Conservation (phyloP, 371 early-diverging fungal species). For the Mucor irregularis region DNA sequence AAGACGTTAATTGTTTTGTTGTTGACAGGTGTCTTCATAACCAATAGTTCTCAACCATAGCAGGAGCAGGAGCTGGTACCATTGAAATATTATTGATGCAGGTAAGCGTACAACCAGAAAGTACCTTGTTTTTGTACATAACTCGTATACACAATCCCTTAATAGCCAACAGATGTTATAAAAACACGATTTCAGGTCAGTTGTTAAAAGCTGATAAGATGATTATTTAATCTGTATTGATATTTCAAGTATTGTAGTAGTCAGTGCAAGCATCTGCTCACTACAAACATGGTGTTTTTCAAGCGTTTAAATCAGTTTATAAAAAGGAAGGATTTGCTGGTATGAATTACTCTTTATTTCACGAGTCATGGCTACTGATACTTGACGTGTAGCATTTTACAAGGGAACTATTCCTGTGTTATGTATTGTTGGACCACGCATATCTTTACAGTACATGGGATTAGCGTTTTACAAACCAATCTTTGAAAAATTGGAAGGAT, state of each 20-base stretch:
- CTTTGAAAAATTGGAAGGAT: conserved; percentile 49
- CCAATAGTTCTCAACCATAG: conserved; percentile 28
- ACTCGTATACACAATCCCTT: background rate
- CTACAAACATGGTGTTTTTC: conserved; percentile 37
- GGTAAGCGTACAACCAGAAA: conserved; percentile 8
- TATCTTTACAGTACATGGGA: conserved; percentile 52
- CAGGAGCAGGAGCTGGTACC: conserved; percentile 34
- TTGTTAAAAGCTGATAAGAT: background rate
- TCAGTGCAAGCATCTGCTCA: conserved; percentile 31
- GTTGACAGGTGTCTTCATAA: background rate
- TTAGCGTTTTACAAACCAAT: conserved; percentile 55
- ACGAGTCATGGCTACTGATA: too few relatives aligned
- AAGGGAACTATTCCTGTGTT: conserved; percentile 52
- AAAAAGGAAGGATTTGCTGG: conserved; percentile 33
- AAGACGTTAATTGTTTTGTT: background rate
- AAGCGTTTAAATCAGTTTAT: conserved; percentile 32
- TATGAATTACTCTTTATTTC: background rate
- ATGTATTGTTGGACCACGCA: conserved; percentile 54
- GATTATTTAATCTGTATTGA: too few relatives aligned
- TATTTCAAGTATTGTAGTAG: too few relatives aligned
- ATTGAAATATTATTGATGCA: conserved; percentile 31
- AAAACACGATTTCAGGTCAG: conserved; percentile 48
- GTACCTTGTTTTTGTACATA: too few relatives aligned
- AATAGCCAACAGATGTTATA: conserved; percentile 45
- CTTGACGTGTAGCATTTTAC: conserved; percentile 34